phyloP scores from a whole-genome alignment of 2,329 filamentous ascomycete genomes.

The Phoma sp. region DNA sequence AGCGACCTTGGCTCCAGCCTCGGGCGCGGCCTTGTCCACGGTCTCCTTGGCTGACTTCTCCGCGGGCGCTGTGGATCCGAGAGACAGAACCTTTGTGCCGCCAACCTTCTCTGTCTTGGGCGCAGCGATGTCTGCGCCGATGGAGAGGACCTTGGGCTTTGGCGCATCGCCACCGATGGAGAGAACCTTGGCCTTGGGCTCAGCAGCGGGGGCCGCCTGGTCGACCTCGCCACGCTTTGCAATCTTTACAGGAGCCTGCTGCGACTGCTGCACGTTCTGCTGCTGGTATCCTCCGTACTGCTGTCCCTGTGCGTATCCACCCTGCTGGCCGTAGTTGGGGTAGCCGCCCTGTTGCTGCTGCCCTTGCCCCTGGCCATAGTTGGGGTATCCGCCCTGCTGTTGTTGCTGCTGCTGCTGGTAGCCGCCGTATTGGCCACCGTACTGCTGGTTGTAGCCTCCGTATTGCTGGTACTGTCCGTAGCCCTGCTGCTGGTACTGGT shows the following conservation, averaged over 20 bases:
- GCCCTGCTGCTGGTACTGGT: conserved; percentile 49
- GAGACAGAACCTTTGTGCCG: conserved; percentile 75
- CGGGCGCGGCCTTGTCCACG: conserved; percentile 56
- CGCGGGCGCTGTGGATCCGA: conserved; percentile 63
- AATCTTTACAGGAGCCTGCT: conserved; percentile 64
- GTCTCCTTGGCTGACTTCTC: conserved; percentile 58
- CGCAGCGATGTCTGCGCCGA: conserved; percentile 60
- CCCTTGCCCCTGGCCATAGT: conserved; percentile 29
- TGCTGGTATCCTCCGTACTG: conserved; percentile 57
- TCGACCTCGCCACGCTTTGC: conserved; percentile 65
- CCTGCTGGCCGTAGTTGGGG: conserved; percentile 29
- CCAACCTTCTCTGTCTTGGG: conserved; percentile 62
- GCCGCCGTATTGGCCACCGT: conserved; percentile 62
- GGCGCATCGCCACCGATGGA: conserved; percentile 66
- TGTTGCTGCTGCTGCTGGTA: conserved; percentile 26
- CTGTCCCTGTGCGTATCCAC: conserved; percentile 26
- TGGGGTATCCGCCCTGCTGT: conserved; percentile 22
- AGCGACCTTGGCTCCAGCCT: conserved; percentile 81
- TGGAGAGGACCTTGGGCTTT: conserved; percentile 66
- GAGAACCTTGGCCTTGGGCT: conserved; percentile 67
- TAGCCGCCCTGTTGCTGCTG: conserved; percentile 29
- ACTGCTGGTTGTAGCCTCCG: conserved; percentile 59
- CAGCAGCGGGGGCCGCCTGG: conserved; percentile 56
- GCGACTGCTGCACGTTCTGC: conserved; percentile 49
- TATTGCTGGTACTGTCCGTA: conserved; percentile 48